Evolutionary conservation across 2,329 filamentous ascomycete genomes (phyloP).

Genomic region (Pleurostoma richardsiae): DNA sequence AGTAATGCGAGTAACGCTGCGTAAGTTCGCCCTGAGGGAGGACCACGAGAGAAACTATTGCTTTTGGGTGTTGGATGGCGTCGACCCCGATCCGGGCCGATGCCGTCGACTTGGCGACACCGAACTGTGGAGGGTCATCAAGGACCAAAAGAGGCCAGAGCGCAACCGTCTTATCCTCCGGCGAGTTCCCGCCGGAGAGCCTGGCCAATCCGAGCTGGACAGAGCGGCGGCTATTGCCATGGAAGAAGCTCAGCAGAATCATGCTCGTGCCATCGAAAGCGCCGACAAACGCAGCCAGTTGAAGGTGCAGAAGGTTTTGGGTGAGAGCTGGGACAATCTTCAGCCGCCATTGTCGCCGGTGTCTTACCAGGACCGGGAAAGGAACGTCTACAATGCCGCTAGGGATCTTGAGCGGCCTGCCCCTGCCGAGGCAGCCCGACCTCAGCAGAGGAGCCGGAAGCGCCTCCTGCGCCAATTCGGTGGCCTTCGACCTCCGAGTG

Average conservation of each 20-base stretch:
- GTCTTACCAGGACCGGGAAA: constrained; percentile 64
- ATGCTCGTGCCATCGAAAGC: constrained; percentile 56
- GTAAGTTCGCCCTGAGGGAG: constrained; percentile 83
- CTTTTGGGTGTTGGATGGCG: constrained; percentile 86
- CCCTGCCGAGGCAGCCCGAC: constrained; percentile 38
- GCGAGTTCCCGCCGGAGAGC: constrained; percentile 88
- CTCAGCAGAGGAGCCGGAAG: constrained; percentile 39
- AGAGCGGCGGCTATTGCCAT: constrained; percentile 83
- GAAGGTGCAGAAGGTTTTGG: constrained; percentile 85
- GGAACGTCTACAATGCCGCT: constrained; percentile 57
- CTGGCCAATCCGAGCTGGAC: constrained; percentile 79
- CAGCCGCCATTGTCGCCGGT: constrained; percentile 82
- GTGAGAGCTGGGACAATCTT: constrained; percentile 77
- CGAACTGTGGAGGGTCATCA: constrained; percentile 87
- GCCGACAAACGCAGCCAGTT: constrained; percentile 74
- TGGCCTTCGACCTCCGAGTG: constrained; percentile 87
- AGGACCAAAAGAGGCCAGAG: constrained; percentile 78
- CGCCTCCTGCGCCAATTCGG: constrained; percentile 74
- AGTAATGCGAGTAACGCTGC: constrained; percentile 81
- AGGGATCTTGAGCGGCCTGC: constrained; percentile 53
- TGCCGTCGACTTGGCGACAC: constrained; percentile 80
- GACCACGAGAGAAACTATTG: constrained; percentile 93
- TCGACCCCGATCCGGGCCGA: constrained; percentile 75
- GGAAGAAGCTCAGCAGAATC: constrained; percentile 76
- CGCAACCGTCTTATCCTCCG: constrained; percentile 85